Base-by-base conservation (phyloP, 2,329 filamentous ascomycete species). In the Neopestalotiopsis clavispora region DNA sequence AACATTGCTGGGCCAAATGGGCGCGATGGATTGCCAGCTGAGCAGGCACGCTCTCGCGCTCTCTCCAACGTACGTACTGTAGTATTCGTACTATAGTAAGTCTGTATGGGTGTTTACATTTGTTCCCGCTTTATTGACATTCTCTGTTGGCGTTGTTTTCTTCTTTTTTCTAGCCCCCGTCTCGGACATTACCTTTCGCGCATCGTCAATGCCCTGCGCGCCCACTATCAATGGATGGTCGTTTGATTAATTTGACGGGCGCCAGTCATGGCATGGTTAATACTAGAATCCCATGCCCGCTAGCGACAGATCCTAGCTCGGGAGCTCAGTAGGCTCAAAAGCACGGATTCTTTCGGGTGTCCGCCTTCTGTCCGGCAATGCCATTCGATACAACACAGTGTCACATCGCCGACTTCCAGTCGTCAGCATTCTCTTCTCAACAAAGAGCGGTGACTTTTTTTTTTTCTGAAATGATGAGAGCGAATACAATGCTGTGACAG, bases 151-250 rank as follows among this genome's bases (percentile, higher is more conserved):
- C 23, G 57, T 30, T 59, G 30, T 34, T 59, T 30, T 38, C 66
- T 63, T 62, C 32, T 23, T 52, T 52, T 42, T 63, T 28, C 32
- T 49, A 67, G 65, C 65, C 42, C 61, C 66, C 66, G 66, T 32
- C 38, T 57, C 66, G 66, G 66, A 67, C 58, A 61, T 62, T 67
- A 30, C 65, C 23, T 13, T 45, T 66, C 30, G 20, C 28, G 28
- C 61, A 67, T 32, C 38, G 42, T 30, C 42, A 63, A 67, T 63
- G 58, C 34, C 65, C 23, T 67, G 57, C 65, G 42, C 34, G 52
- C 5, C 34, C 65, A 60, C 56, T 61, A 38, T 38, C 34, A 38
- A 38, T 28, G 34, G 49, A 17, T 56, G 59, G 66, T 38, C 20
- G 59, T 63, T 67, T 56, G 45, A 60, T 67, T 62, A 62, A 52